These are phyloP conservation scores for Microdochium paspali DNA, from an alignment of 2,329 filamentous ascomycete species.

Conservation along the genomic window DNA sequence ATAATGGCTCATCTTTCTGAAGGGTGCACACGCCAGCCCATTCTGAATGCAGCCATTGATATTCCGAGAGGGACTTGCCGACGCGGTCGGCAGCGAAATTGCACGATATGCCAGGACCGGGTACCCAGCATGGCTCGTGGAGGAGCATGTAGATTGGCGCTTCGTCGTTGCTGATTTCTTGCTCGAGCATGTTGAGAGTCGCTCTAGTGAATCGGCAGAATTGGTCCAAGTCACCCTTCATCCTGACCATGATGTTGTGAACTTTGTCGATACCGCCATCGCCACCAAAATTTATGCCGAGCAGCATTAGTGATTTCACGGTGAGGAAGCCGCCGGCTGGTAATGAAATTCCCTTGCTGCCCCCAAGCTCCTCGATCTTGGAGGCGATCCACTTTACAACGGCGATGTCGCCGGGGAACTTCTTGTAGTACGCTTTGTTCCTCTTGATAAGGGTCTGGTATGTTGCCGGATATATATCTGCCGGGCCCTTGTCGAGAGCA, in stretches of 20 bases:
- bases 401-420: slow-evolving; percentile 73
- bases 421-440: slow-evolving; percentile 72
- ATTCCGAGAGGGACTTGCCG: slow-evolving; percentile 36
- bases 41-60: slow-evolving; percentile 38
- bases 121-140: slow-evolving; percentile 83
- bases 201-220: slow-evolving; percentile 69
- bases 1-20: slow-evolving; percentile 42
- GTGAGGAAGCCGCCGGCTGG: slow-evolving; percentile 68
- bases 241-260: slow-evolving; percentile 64
- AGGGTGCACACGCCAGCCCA: slow-evolving; percentile 27
- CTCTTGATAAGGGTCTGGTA: slow-evolving; percentile 62
- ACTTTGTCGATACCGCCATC: slow-evolving; percentile 69
- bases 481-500: slow-evolving; percentile 60
- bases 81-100: slow-evolving; percentile 68
- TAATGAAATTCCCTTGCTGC: slow-evolving; percentile 41
- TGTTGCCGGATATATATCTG: slow-evolving; percentile 65
- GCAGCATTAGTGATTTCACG: slow-evolving; percentile 61
- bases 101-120: slow-evolving; percentile 50
- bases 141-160: slow-evolving; percentile 77
- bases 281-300: slow-evolving; percentile 70
- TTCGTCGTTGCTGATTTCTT: slow-evolving; percentile 59
- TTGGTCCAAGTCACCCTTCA: slow-evolving; percentile 63
- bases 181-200: slow-evolving; percentile 60
- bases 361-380: slow-evolving; percentile 50
- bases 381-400: slow-evolving; percentile 57